Percentiles rank a stretch among this genome's conserved stretches.
Evolutionary conservation across 306 rosid genomes (phyloP).

Genomic region (Lathyrus oleraceus): DNA sequence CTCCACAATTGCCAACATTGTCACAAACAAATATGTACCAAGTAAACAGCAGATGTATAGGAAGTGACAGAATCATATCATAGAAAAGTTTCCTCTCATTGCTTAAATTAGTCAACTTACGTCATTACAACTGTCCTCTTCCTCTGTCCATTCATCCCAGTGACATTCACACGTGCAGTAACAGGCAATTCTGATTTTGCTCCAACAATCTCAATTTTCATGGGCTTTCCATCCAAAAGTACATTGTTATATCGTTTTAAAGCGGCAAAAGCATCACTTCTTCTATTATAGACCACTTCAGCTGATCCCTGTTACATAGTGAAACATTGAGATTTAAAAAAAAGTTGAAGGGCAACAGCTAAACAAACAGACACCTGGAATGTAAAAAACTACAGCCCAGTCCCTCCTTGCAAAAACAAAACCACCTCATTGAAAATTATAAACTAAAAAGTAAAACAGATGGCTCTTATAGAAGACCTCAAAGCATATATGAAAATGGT

Average conservation of each 20-base stretch:
- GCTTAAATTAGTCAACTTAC: constrained; percentile 50
- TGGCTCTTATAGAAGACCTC: neutral
- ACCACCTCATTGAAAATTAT: neutral
- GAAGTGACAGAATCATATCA: neutral
- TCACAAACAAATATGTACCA: too few relatives aligned
- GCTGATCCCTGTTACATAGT: constrained; percentile 77
- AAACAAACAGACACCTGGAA: neutral
- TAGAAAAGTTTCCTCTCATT: neutral
- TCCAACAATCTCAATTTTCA: constrained; percentile 93
- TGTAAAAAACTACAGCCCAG: neutral
- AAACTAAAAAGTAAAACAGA: neutral
- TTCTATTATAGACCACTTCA: constrained; percentile 83
- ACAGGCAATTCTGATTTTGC: constrained; percentile 62
- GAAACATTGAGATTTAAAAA: neutral
- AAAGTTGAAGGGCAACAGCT: neutral
- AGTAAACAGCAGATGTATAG: neutral
- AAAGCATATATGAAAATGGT: neutral
- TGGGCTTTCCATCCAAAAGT: constrained; percentile 87
- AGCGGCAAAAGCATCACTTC: constrained; percentile 98
- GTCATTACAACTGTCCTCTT: constrained; percentile 82
- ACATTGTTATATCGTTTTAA: constrained; percentile 85
- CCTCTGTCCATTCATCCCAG: constrained; percentile 75
- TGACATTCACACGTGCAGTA: constrained; percentile 83
- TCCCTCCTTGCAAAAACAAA: neutral
- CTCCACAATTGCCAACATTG: too few relatives aligned